phyloP scores from a whole-genome alignment of 768 basidiomycete species.

The Trametes villosa region DNA sequence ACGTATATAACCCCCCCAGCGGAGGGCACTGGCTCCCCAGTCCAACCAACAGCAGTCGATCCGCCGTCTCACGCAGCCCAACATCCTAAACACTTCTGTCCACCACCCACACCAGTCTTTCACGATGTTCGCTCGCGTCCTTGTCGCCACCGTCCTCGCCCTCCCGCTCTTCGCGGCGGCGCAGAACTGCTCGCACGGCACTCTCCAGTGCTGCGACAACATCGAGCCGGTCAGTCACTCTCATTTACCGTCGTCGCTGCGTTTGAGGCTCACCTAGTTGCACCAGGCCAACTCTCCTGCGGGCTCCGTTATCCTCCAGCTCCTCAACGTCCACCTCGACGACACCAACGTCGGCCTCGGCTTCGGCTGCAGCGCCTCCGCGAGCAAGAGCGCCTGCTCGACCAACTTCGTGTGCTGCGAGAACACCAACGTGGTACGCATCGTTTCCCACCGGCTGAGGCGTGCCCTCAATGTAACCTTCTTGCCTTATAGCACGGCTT shows the following conservation, averaged over 20 bases:
- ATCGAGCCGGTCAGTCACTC: constrained; percentile 7
- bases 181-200: constrained; percentile 17
- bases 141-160: constrained; percentile 18
- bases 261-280: not conserved
- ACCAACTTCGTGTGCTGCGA: constrained; percentile 21
- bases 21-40: not conserved
- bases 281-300: constrained; percentile 2
- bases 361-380: constrained; percentile 11
- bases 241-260: not conserved
- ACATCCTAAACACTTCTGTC: constrained; percentile 1
- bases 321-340: constrained; percentile 15
- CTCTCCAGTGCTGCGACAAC: constrained; percentile 23
- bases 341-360: constrained; percentile 11
- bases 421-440: constrained; percentile 24
- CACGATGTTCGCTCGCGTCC: constrained; percentile 23
- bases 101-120: constrained; percentile 3
- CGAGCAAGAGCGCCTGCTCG: constrained; percentile 11
- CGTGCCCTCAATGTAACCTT: not conserved
- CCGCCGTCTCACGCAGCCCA: constrained; percentile 2
- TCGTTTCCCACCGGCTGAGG: not conserved
- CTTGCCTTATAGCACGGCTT: constrained; percentile 5
- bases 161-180: constrained; percentile 24
- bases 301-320: constrained; percentile 3
- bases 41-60: constrained; percentile 2
- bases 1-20: not conserved